Conservation (phyloP, 129 eudicot genomes). For the Scalesia atractyloides region DNA sequence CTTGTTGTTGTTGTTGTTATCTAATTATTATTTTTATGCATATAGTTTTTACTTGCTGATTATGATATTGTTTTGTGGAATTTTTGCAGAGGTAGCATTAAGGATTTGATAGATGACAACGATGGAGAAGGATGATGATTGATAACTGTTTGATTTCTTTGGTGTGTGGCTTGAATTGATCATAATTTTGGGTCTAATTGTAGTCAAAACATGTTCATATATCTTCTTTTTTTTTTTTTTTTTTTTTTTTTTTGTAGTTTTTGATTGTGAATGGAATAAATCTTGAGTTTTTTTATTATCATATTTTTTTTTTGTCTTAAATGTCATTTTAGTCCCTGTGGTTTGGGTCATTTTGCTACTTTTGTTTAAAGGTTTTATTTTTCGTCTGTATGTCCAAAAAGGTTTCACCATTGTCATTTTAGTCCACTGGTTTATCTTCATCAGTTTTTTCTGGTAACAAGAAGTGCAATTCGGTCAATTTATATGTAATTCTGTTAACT, state of each 20-base stretch:
- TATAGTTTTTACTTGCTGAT: background rate
- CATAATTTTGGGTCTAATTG: conserved; percentile 23
- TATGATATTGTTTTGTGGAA: background rate
- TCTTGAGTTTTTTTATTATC: conserved; percentile 5
- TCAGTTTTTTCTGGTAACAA: too few relatives aligned
- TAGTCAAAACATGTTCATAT: conserved; percentile 29
- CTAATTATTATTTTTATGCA: background rate
- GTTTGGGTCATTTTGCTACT: too few relatives aligned
- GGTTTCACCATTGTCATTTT: too few relatives aligned
- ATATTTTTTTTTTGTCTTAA: too few relatives aligned
- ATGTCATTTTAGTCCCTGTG: too few relatives aligned
- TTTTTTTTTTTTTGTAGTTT: background rate
- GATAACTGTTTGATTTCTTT: conserved; percentile 19
- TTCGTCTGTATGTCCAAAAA: too few relatives aligned
- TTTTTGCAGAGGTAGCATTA: conserved; percentile 35
- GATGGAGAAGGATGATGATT: conserved; percentile 29
- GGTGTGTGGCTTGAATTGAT: conserved; percentile 10
- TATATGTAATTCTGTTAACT: too few relatives aligned
- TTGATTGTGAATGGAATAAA: conserved; percentile 30
- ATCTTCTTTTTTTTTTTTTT: conserved; percentile 15
- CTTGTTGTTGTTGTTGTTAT: background rate
- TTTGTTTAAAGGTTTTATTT: too few relatives aligned
- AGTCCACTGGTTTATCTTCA: too few relatives aligned
- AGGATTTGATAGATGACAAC: conserved; percentile 20
- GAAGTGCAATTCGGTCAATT: too few relatives aligned